Percentiles rank a stretch among this genome's conserved stretches.
Evolutionary conservation across 2,329 filamentous ascomycete genomes (phyloP).

Genomic region (Colletotrichum limetticola): DNA sequence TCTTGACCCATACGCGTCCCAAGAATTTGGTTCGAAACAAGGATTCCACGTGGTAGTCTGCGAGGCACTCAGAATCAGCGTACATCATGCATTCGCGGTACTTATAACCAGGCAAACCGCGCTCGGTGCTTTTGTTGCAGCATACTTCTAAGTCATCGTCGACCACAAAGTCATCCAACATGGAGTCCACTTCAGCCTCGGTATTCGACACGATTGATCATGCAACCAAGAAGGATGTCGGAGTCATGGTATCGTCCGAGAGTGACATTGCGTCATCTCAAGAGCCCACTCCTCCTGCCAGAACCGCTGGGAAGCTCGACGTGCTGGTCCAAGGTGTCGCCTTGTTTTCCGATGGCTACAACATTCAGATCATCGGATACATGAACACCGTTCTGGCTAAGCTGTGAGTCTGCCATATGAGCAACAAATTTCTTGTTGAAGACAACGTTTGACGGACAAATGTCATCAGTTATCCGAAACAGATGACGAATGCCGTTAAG

Average conservation of each 20-base stretch:
- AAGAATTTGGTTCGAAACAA: neutral
- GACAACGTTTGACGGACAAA: fast-evolving
- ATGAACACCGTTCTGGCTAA: conserved; percentile 46
- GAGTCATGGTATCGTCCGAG: neutral
- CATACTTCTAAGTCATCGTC: too few species aligned
- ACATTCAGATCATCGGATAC: conserved; percentile 46
- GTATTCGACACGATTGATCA: neutral
- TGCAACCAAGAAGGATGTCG: neutral
- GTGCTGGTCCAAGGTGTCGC: conserved; percentile 45
- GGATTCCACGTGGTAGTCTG: conserved; percentile 1
- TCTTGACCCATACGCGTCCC: neutral
- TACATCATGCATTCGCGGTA: neutral
- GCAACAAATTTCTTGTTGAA: fast-evolving
- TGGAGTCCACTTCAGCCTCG: conserved; percentile 5
- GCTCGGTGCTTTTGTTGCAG: neutral
- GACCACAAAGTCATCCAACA: neutral
- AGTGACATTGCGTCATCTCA: neutral
- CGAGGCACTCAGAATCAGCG: neutral
- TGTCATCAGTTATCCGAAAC: conserved; percentile 37
- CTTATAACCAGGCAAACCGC: neutral
- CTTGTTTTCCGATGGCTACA: conserved; percentile 48
- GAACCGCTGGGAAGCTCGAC: conserved; percentile 15
- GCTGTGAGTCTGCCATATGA: conserved; percentile 35
- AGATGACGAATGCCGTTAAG: conserved; percentile 47
- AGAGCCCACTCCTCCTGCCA: neutral